A percentile compares a stretch with the other conserved stretches of the same genome.
Evolutionary conservation across 129 eudicot genomes (phyloP).

Genomic region (Pulicaria dysenterica): DNA sequence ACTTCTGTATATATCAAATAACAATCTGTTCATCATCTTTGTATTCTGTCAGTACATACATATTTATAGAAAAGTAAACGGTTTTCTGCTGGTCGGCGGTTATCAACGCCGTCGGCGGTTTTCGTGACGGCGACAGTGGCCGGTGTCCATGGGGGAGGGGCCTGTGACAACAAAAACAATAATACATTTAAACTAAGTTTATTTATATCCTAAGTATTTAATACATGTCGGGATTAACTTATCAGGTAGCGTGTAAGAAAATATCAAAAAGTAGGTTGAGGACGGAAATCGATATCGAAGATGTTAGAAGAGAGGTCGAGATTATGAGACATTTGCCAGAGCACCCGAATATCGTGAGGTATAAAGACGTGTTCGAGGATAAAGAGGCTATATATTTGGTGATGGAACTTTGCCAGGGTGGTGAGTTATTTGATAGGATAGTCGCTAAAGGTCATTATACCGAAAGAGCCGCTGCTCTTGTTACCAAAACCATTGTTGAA

Average conservation of each 20-base stretch:
- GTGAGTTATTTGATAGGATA: constrained; percentile 93
- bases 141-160: no score
- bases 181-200: no score
- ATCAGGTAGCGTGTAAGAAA: constrained; percentile 85
- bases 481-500: constrained; percentile 75
- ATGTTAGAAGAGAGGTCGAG: constrained; percentile 89
- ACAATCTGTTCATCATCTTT: no score
- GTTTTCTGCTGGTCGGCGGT: no score
- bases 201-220: no score
- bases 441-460: constrained; percentile 85
- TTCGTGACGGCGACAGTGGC: no score
- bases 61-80: no score
- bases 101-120: no score
- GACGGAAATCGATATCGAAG: constrained; percentile 81
- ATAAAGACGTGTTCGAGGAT: constrained; percentile 84
- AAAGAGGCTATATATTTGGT: constrained; percentile 79
- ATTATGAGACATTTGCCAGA: constrained; percentile 83
- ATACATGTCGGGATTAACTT: no score
- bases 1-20: no score
- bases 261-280: constrained; percentile 70
- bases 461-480: constrained; percentile 88
- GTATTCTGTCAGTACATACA: no score
- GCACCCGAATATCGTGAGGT: constrained; percentile 79
- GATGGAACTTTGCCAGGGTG: constrained; percentile 95
- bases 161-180: no score